Evolutionary conservation across 2,329 filamentous ascomycete species (phyloP), one percentile per base, ranked within the genome.

Genomic region (Verticillium tricorpus): DNA sequence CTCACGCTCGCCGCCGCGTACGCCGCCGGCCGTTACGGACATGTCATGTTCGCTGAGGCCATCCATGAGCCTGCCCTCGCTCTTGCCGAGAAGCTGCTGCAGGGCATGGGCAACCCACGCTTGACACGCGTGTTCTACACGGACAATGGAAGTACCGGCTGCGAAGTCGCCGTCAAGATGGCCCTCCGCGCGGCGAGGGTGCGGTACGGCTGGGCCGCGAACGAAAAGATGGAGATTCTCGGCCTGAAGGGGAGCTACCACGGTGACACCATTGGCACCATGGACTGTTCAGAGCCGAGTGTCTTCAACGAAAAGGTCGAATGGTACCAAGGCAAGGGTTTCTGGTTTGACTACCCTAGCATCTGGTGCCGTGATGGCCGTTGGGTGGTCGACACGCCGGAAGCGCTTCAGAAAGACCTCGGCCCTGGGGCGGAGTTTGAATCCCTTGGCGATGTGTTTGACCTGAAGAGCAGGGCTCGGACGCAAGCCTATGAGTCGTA

Each of bases 141-240:
- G 0, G 92, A 96, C 69, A 92, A 96, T 68, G 84, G 92, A 5
- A 93, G 90, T 69, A 95, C 92, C 0, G 92, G 91, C 0, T 89
- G 89, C 72, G 92, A 96, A 73, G 91, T 94, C 1, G 92, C 90
- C 0, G 80, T 93, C 54, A 96, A 96, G 72, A 96, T 96, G 92
- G 91, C 84, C 0, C 78, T 96, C 0, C 83, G 90, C 5, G 91
- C 91, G 0, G 77, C 90, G 0, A 82, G 85, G 56, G 75, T 83
- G 50, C 80, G 89, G 9, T 93, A 93, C 65, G 83, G 81, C 11
- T 92, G 88, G 88, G 77, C 81, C 45, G 77, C 82, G 0, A 78
- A 77, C 15, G 77, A 82, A 1, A 82, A 86, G 57, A 79, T 93
- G 12, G 85, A 85, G 3, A 85, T 95, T 2, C 72, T 96, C 3